These are phyloP conservation scores for Chlorella sp. DNA, from an alignment of 139 green algal genomes.

Conservation along the genomic window DNA sequence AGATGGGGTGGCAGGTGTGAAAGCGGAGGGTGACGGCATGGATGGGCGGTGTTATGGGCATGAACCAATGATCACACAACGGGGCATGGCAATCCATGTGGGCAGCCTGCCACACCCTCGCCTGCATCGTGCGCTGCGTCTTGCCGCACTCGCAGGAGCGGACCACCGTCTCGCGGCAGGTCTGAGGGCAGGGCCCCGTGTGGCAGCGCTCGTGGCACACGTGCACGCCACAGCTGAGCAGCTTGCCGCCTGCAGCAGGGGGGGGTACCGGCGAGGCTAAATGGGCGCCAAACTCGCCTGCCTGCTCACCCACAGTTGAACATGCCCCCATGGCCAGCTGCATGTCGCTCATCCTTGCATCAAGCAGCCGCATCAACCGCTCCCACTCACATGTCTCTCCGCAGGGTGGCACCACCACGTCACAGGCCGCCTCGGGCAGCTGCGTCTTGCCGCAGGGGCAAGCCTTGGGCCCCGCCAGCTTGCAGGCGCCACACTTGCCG, in stretches of 20 bases:
- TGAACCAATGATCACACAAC: too few relatives aligned
- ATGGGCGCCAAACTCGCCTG: too few relatives aligned
- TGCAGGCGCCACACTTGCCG: constrained; percentile 73
- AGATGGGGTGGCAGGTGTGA: background rate
- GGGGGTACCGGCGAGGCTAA: too few relatives aligned
- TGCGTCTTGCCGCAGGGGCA: constrained; percentile 87
- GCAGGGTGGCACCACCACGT: constrained; percentile 67
- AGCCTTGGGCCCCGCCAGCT: constrained; percentile 61
- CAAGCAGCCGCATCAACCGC: too few relatives aligned
- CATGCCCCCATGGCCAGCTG: too few relatives aligned
- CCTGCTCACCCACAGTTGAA: too few relatives aligned
- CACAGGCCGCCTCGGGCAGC: constrained; percentile 57
- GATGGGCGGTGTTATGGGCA: too few relatives aligned
- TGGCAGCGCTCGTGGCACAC: constrained; percentile 71
- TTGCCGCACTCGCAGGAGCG: constrained; percentile 64
- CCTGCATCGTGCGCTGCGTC: constrained; percentile 41
- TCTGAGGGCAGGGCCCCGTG: constrained; percentile 63
- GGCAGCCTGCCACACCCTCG: background rate
- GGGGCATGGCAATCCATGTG: too few relatives aligned
- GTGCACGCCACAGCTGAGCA: constrained; percentile 83
- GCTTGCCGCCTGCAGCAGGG: constrained; percentile 56
- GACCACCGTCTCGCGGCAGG: constrained; percentile 47
- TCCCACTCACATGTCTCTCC: constrained; percentile 79
- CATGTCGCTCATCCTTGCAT: too few relatives aligned
- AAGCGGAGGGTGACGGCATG: too few relatives aligned